Conservation (phyloP, 2,329 filamentous ascomycete genomes). For the Exutisphaerella laricina region DNA sequence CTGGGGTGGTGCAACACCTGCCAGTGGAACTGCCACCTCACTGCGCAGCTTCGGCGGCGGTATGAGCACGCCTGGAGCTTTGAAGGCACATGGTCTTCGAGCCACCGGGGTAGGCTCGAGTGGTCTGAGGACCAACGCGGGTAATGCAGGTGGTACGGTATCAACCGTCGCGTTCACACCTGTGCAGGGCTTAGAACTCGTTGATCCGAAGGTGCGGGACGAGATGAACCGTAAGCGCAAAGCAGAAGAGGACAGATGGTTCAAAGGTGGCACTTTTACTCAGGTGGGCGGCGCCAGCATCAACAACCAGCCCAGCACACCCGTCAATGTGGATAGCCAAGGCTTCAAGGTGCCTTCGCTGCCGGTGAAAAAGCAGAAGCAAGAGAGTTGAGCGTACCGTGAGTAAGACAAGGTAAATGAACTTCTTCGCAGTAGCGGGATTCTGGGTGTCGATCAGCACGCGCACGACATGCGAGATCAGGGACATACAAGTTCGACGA, state of each 20-base stretch:
- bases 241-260: constrained; percentile 92
- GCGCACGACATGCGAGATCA: no score
- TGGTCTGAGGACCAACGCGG: constrained; percentile 27
- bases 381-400: constrained; percentile 22
- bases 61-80: constrained; percentile 57
- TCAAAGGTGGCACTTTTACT: constrained; percentile 95
- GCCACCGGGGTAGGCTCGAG: constrained; percentile 67
- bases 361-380: constrained; percentile 62
- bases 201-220: constrained; percentile 84
- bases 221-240: constrained; percentile 87
- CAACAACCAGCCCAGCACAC: constrained; percentile 25
- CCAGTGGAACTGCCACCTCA: constrained; percentile 70
- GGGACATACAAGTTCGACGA: no score
- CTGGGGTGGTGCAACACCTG: constrained; percentile 64
- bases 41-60: constrained; percentile 68
- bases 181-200: constrained; percentile 88
- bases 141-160: constrained; percentile 49
- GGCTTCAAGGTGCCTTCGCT: constrained; percentile 79
- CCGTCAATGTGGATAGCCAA: constrained; percentile 52
- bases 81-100: constrained; percentile 73
- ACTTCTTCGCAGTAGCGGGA: no score
- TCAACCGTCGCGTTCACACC: constrained; percentile 90
- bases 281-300: constrained; percentile 55
- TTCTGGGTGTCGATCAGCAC: no score
- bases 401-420: no score